Evolutionary conservation across 129 eudicot genomes (phyloP), one percentile per base, ranked within the genome.

Genomic region (Ambrosia artemisiifolia): DNA sequence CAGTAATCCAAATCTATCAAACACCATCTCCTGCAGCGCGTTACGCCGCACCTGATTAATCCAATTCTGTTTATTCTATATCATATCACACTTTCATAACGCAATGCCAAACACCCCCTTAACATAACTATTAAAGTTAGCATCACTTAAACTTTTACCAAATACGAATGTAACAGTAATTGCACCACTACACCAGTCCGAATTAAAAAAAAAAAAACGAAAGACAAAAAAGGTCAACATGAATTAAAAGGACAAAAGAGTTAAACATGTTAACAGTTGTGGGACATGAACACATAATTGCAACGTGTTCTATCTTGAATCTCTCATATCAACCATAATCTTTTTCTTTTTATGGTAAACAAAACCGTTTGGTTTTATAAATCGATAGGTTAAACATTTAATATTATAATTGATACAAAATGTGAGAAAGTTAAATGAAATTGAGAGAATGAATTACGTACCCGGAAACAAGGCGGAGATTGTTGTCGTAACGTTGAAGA

Each of bases 391-490:
- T 72, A 44, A 60, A 24, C 70, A 61, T 59, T 11, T 19, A 14
- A 48, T 72, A 17, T 14, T 16, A 20, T 12, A 73, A 47, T 62
- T 11, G 46, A 4, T 33, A 34, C 38, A 73, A 50, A 74, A 49
- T 74, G 44, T 32, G 12, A 62, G 44, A 30, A 20, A 42, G 34
- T 6, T 40, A 47, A 49, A 46, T 0, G n/a, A n/a, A n/a, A n/a
- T n/a, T n/a, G n/a, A n/a, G n/a, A n/a, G n/a, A n/a, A n/a, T n/a
- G 24, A 62, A 47, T 28, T 32, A 3, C n/a, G 44, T 6, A 86
- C 91, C 91, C 91, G 3, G 91, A 86, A 67, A 86, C 91, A 55
- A 86, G 91, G 19, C 91, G 88, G 19, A 75, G 83, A 51, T 83
- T 78, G 75, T 83, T 75, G 34, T 86, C 85, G 49, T 86, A 86